Conservation (phyloP, 495 filamentous ascomycete genomes). For the Lichenothelia convexa region DNA sequence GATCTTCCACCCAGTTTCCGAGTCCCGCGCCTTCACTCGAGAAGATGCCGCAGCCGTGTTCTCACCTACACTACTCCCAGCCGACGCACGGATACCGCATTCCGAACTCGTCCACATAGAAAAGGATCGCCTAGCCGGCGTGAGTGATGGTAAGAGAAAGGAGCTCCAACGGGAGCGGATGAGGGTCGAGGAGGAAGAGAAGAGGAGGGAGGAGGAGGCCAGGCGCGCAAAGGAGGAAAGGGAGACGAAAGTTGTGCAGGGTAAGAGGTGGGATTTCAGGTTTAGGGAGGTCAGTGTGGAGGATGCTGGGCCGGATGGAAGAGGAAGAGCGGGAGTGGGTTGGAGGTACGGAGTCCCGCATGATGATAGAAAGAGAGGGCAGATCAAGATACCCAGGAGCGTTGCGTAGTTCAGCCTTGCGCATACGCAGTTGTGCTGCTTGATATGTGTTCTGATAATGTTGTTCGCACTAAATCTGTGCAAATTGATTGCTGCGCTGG, state of each 20-base stretch:
- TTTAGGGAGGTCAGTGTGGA: conserved; percentile 48
- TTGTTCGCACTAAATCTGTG: no score
- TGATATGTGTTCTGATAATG: no score
- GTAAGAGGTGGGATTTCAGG: conserved; percentile 60
- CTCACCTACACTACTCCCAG: conserved; percentile 49
- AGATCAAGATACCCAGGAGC: conserved; percentile 51
- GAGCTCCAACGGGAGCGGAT: conserved; percentile 19
- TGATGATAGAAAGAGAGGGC: conserved; percentile 53
- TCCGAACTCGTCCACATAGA: conserved; percentile 60
- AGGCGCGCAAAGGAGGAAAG: conserved; percentile 24
- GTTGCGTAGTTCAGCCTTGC: conserved; percentile 32
- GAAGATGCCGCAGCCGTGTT: conserved; percentile 79
- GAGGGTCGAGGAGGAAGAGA: conserved; percentile 13
- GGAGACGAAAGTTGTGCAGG: conserved; percentile 27
- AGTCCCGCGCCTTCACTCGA: conserved; percentile 80
- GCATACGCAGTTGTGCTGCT: no score
- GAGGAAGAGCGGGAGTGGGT: conserved; percentile 26
- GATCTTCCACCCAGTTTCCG: conserved; percentile 76
- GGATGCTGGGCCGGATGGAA: conserved; percentile 35
- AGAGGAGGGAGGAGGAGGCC: conserved; percentile 21
- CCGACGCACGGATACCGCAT: conserved; percentile 75
- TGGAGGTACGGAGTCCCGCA: conserved; percentile 51
- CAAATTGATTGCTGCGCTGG: no score
- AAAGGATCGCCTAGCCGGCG: conserved; percentile 25
- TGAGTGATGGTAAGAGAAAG: conserved; percentile 24